Conservation (phyloP, 2,329 filamentous ascomycete species). For the Exophiala sp. region DNA sequence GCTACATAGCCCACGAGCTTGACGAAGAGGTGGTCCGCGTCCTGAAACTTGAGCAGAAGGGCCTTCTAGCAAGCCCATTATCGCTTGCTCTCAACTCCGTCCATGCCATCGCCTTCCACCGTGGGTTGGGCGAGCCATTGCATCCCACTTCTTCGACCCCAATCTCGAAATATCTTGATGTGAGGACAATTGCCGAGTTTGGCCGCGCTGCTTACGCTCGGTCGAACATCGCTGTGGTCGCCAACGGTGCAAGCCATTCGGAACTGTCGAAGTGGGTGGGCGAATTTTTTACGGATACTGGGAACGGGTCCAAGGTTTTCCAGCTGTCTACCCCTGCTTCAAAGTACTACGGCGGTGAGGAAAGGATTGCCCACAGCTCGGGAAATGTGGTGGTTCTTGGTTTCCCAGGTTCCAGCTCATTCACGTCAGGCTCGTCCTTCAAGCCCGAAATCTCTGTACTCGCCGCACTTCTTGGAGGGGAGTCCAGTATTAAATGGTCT, state of each 20-base stretch:
- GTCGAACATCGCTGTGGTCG: slow-evolving; percentile 83
- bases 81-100: slow-evolving; percentile 77
- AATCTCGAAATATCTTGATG: slow-evolving; percentile 72
- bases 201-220: slow-evolving; percentile 77
- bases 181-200: slow-evolving; percentile 67
- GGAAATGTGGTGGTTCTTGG: slow-evolving; percentile 83
- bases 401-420: slow-evolving; percentile 82
- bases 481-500: slow-evolving; percentile 92
- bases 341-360: slow-evolving; percentile 94
- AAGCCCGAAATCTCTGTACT: slow-evolving; percentile 89
- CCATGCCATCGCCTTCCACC: slow-evolving; percentile 85
- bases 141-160: slow-evolving; percentile 66
- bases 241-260: slow-evolving; percentile 72
- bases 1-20: slow-evolving; percentile 69
- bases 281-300: slow-evolving; percentile 76
- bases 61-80: slow-evolving; percentile 56
- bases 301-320: slow-evolving; percentile 46
- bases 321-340: slow-evolving; percentile 56
- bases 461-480: slow-evolving; percentile 78
- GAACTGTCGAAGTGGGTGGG: slow-evolving; percentile 83
- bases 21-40: slow-evolving; percentile 77
- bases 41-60: slow-evolving; percentile 71
- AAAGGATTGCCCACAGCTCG: slow-evolving; percentile 69
- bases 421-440: slow-evolving; percentile 61
- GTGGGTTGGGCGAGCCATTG: slow-evolving; percentile 74